Percentiles rank a stretch among this genome's conserved stretches.
Conservation (phyloP, 345 rosid genomes). For the Gossypium herbaceum region DNA sequence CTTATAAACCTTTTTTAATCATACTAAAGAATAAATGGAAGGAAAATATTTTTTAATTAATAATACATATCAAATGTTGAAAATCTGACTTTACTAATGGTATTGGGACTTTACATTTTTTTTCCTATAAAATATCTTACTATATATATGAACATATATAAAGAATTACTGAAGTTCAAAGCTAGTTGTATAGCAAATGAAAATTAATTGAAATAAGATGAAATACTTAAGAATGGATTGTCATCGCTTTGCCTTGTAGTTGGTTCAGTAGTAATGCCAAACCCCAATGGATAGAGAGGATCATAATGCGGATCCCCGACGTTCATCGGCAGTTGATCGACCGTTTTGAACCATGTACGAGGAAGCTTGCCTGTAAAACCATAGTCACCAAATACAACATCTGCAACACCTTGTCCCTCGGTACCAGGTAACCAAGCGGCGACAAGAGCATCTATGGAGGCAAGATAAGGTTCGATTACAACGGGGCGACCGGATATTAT, state of each 20-base stretch:
- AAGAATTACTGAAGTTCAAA: not conserved
- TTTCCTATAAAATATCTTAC: no score
- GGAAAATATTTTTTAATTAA: no score
- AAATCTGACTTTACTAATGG: not conserved
- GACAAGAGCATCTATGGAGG: conserved; percentile 33
- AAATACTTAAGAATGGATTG: not conserved
- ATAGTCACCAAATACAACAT: conserved; percentile 43
- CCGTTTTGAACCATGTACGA: conserved; percentile 62
- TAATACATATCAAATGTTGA: not conserved
- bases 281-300: conserved; percentile 60
- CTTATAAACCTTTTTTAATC: no score
- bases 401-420: conserved; percentile 55
- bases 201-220: not conserved
- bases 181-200: not conserved
- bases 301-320: conserved; percentile 59
- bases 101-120: not conserved
- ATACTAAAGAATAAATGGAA: no score
- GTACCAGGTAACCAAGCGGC: conserved; percentile 58
- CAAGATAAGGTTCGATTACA: conserved; percentile 33
- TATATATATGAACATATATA: not conserved
- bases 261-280: conserved; percentile 39
- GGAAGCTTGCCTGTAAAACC: conserved; percentile 53
- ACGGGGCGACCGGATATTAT: conserved; percentile 47
- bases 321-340: conserved; percentile 69
- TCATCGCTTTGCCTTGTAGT: not conserved